Evolutionary conservation across 2,329 filamentous ascomycete species (phyloP).

Genomic region (Lachnellula occidentalis): DNA sequence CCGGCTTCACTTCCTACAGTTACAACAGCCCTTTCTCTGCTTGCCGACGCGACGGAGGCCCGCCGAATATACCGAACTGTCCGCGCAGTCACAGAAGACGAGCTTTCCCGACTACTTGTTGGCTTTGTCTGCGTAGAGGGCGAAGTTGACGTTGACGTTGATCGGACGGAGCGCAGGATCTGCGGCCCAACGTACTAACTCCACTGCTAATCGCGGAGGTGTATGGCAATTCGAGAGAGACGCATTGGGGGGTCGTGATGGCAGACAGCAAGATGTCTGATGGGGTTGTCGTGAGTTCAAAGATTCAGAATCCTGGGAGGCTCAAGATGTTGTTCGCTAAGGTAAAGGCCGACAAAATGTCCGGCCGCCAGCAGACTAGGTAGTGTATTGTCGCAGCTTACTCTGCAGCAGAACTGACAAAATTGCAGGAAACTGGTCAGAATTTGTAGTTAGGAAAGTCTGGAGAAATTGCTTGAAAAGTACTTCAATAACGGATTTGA

Average conservation of each 20-base stretch:
- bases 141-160: not conserved
- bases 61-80: conserved; percentile 19
- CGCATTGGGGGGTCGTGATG: conserved; percentile 18
- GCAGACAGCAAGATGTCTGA: conserved; percentile 13
- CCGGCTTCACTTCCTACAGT: conserved; percentile 14
- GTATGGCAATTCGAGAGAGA: conserved; percentile 4
- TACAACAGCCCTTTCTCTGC: conserved; percentile 15
- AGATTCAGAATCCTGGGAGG: conserved; percentile 15
- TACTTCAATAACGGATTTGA: not conserved
- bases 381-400: too few species aligned
- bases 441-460: not conserved
- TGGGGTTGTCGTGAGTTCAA: conserved; percentile 11
- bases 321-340: conserved; percentile 9
- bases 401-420: too few species aligned
- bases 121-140: conserved; percentile 1
- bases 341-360: not conserved
- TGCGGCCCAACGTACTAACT: conserved; percentile 3
- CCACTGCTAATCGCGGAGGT: conserved; percentile 17
- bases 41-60: conserved; percentile 22
- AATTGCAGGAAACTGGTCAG: not conserved
- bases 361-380: too few species aligned
- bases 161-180: conserved; percentile 9
- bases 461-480: not conserved
- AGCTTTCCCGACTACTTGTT: conserved; percentile 3
- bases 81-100: conserved; percentile 2